A percentile compares a stretch with the other conserved stretches of the same genome.
These are phyloP conservation scores for Zygotorulaspora danielsina DNA, from an alignment of 805 yeast species.

Conservation along the genomic window DNA sequence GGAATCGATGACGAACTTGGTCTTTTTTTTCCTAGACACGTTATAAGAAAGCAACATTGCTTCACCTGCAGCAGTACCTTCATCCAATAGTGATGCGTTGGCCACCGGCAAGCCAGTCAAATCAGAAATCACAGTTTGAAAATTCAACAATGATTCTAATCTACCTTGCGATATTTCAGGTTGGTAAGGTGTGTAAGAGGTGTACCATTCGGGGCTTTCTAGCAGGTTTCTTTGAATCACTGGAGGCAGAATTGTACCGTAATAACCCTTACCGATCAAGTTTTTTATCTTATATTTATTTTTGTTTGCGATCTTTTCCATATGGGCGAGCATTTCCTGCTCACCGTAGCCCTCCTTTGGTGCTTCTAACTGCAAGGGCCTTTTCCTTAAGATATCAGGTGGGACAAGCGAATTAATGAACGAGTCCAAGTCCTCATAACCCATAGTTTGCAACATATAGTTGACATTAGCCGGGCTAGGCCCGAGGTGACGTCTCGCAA, in stretches of 20 bases:
- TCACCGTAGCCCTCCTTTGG: conserved; percentile 79
- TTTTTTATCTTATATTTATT: conserved; percentile 64
- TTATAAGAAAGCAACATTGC: conserved; percentile 85
- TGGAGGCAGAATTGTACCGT: conserved; percentile 84
- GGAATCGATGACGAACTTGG: conserved; percentile 65
- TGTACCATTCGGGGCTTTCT: conserved; percentile 97
- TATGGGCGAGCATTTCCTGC: conserved; percentile 66
- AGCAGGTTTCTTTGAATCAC: conserved; percentile 88
- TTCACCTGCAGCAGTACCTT: conserved; percentile 96
- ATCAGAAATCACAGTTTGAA: conserved; percentile 86
- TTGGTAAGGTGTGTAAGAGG: conserved; percentile 97
- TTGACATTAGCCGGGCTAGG: conserved; percentile 60
- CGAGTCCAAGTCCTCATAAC: conserved; percentile 60
- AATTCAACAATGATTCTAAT: conserved; percentile 81
- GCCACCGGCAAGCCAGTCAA: conserved; percentile 93
- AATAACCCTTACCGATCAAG: conserved; percentile 91
- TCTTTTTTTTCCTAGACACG: conserved; percentile 60
- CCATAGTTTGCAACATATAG: conserved; percentile 62
- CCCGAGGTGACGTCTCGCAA: conserved; percentile 88
- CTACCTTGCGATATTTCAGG: conserved; percentile 98
- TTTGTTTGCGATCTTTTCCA: conserved; percentile 65
- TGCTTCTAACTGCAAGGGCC: conserved; percentile 55
- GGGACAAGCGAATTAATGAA: conserved; percentile 78
- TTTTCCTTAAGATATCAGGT: conserved; percentile 60
- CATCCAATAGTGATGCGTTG: conserved; percentile 91